Conservation (phyloP, 129 eudicot genomes). For the Centaurea solstitialis region DNA sequence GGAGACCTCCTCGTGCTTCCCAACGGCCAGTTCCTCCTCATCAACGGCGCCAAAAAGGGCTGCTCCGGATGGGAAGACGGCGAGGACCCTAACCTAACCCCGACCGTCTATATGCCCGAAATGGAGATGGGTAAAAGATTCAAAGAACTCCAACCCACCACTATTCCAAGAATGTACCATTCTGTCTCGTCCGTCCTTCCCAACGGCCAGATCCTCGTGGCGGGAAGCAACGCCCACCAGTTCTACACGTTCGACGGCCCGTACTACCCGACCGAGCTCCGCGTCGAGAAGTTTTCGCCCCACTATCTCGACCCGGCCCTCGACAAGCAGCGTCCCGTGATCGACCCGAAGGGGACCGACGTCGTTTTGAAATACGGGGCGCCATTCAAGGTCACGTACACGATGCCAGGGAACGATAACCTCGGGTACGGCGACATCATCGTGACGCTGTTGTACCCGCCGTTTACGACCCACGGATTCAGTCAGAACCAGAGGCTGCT, state of each 20-base stretch:
- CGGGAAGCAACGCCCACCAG: conserved; percentile 65
- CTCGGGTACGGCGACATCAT: conserved; percentile 23
- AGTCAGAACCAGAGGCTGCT: conserved; percentile 65
- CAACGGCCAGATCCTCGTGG: conserved; percentile 57
- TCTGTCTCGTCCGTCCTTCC: conserved; percentile 54
- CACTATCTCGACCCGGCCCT: conserved; percentile 58
- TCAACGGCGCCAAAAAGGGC: conserved; percentile 77
- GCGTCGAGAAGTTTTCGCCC: conserved; percentile 71
- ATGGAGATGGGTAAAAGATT: conserved; percentile 53
- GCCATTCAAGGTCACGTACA: conserved; percentile 20
- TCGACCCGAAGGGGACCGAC: conserved; percentile 18
- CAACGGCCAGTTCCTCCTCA: conserved; percentile 53
- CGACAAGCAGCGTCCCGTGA: conserved; percentile 23
- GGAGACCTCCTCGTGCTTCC: conserved; percentile 77
- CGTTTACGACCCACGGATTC: conserved; percentile 78
- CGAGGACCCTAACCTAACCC: conserved; percentile 55
- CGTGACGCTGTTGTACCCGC: conserved; percentile 56
- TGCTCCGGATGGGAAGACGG: conserved; percentile 77
- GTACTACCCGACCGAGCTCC: conserved; percentile 58
- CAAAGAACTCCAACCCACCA: conserved; percentile 36
- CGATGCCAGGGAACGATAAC: neutral
- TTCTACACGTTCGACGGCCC: conserved; percentile 36
- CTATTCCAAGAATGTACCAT: conserved; percentile 79
- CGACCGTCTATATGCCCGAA: conserved; percentile 54
- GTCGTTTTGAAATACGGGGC: conserved; percentile 43